Conservation (phyloP, 768 basidiomycete genomes). For the Boletus coccyginus region DNA sequence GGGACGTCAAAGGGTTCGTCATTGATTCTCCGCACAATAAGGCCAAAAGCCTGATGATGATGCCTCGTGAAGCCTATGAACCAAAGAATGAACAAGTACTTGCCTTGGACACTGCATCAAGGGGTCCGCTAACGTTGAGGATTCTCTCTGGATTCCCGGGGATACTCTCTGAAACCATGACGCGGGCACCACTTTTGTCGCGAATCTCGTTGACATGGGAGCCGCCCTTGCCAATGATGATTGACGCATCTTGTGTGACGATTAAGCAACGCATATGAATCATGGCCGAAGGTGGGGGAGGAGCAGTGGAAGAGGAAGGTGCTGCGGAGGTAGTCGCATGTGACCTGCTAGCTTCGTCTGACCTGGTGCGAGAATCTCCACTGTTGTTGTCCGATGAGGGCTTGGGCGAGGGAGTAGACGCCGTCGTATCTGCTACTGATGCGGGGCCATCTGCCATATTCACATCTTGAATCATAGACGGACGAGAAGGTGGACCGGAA, state of each 20-base stretch:
- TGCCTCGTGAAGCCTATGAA: background rate
- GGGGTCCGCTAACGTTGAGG: constrained; percentile 90
- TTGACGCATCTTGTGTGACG: constrained; percentile 98
- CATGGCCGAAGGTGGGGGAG: constrained; percentile 66
- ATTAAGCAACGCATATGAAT: constrained; percentile 99
- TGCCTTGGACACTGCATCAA: constrained; percentile 99
- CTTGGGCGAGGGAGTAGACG: constrained; percentile 57
- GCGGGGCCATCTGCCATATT: constrained; percentile 55
- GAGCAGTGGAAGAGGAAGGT: constrained; percentile 46
- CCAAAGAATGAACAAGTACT: constrained; percentile 18
- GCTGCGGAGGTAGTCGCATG: constrained; percentile 47
- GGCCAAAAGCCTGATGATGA: constrained; percentile 81
- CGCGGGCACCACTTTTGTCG: constrained; percentile 94
- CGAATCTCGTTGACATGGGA: constrained; percentile 98
- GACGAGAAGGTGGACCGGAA: constrained; percentile 38
- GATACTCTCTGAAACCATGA: constrained; percentile 97
- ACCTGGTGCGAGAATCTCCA: constrained; percentile 36
- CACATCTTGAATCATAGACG: constrained; percentile 51
- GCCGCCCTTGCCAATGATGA: constrained; percentile 96
- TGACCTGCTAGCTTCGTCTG: constrained; percentile 37
- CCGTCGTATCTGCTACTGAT: constrained; percentile 42
- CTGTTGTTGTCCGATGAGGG: constrained; percentile 43
- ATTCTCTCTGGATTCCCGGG: constrained; percentile 99
- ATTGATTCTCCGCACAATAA: constrained; percentile 98
- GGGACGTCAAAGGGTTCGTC: constrained; percentile 98